A percentile compares a stretch with the other conserved stretches of the same genome.
Conservation (phyloP, 768 basidiomycete genomes). For the Tricholoma sp. region DNA sequence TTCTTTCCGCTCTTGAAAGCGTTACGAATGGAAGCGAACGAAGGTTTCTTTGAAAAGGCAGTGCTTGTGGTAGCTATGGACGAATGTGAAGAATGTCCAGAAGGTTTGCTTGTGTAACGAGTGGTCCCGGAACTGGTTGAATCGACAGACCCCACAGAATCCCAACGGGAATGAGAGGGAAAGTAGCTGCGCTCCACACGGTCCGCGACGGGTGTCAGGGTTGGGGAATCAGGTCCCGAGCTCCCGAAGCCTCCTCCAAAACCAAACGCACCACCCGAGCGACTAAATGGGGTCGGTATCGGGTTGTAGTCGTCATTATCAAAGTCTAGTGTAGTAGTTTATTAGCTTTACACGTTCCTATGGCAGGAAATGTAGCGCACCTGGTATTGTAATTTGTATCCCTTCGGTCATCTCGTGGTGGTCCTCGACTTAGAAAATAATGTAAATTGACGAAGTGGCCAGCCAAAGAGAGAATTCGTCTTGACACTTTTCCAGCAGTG, state of each 20-base stretch:
- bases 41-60: conserved; percentile 75
- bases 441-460: conserved; percentile 10
- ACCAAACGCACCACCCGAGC: conserved; percentile 40
- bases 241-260: conserved; percentile 37
- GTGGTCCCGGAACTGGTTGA: conserved; percentile 60
- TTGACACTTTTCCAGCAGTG: conserved; percentile 12
- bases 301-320: conserved; percentile 67
- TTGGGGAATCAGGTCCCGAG: conserved; percentile 66
- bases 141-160: conserved; percentile 75
- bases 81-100: conserved; percentile 67
- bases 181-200: conserved; percentile 60
- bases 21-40: conserved; percentile 83
- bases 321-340: conserved; percentile 48
- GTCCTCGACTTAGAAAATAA: neutral
- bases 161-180: conserved; percentile 62
- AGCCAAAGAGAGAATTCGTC: conserved; percentile 9
- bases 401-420: conserved; percentile 35
- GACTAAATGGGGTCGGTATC: conserved; percentile 68
- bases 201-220: conserved; percentile 49
- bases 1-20: conserved; percentile 74
- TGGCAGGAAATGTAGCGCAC: conserved; percentile 26
- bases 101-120: conserved; percentile 48
- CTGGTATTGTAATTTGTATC: conserved; percentile 65
- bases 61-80: conserved; percentile 56
- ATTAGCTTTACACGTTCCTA: conserved; percentile 5